Evolutionary conservation across 148 eudicot genomes (phyloP).

Genomic region (Salicornia ramosissima): DNA sequence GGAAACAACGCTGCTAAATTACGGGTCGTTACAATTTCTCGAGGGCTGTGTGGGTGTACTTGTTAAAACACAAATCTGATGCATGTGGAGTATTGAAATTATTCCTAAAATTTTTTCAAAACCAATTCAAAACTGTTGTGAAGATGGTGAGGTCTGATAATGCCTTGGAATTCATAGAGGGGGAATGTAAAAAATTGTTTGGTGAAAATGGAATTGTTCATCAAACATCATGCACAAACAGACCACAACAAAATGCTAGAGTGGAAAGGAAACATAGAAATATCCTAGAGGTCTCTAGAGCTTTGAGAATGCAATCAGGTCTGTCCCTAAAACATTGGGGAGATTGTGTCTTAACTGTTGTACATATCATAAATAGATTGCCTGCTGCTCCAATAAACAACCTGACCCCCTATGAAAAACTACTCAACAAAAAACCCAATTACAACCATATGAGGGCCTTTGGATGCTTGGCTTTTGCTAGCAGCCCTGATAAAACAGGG

Average conservation of each 20-base stretch:
- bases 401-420: background rate
- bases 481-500: background rate
- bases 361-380: background rate
- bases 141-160: background rate
- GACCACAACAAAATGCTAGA: too few species aligned
- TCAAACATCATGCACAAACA: constrained; percentile 2
- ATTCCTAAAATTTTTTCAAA: background rate
- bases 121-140: background rate
- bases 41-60: background rate
- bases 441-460: background rate
- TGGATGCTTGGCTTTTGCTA: constrained; percentile 2
- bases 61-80: background rate
- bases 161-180: background rate
- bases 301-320: background rate
- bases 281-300: too few species aligned
- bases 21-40: too few species aligned
- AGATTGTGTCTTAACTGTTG: background rate
- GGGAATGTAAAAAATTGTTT: background rate
- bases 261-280: too few species aligned
- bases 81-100: background rate
- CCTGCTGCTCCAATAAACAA: background rate
- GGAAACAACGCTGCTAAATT: too few species aligned
- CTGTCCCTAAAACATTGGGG: background rate
- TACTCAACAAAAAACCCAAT: background rate
- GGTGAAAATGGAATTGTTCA: background rate